Evolutionary conservation across 2,329 filamentous ascomycete genomes (phyloP).

Genomic region (Clonostachys rosea): DNA sequence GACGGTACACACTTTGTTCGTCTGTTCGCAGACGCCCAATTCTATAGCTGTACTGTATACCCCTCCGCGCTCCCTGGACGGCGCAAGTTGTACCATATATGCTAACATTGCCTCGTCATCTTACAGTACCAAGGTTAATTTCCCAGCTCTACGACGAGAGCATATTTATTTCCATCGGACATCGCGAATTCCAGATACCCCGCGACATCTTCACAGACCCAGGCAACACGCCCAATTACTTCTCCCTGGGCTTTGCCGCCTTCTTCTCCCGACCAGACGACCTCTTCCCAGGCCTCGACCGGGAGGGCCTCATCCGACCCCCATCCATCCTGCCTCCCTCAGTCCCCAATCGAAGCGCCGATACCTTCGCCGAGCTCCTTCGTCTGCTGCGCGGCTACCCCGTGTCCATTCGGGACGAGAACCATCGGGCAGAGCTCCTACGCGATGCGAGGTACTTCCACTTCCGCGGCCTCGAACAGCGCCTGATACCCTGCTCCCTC

Average conservation of each 20-base stretch:
- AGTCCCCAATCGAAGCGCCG: slow-evolving; percentile 76
- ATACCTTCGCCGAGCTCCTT: slow-evolving; percentile 78
- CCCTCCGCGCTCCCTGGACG: too few relatives aligned
- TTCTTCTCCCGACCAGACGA: slow-evolving; percentile 80
- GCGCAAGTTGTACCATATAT: not conserved
- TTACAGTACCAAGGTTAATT: slow-evolving; percentile 75
- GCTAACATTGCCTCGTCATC: not conserved
- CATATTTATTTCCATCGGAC: slow-evolving; percentile 88
- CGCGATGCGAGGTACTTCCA: slow-evolving; percentile 91
- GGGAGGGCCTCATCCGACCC: slow-evolving; percentile 74
- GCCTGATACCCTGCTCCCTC: slow-evolving; percentile 72
- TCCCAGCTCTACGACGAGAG: slow-evolving; percentile 88
- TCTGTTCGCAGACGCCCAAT: slow-evolving; percentile 90
- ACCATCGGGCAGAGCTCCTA: slow-evolving; percentile 72
- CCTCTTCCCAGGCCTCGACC: slow-evolving; percentile 80
- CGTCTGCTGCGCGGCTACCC: slow-evolving; percentile 82
- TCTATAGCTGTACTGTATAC: slow-evolving; percentile 68
- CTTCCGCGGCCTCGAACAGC: slow-evolving; percentile 86
- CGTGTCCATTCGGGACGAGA: slow-evolving; percentile 68
- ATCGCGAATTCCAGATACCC: slow-evolving; percentile 83
- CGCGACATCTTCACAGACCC: slow-evolving; percentile 81
- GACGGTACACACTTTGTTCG: slow-evolving; percentile 87
- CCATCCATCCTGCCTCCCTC: slow-evolving; percentile 80
- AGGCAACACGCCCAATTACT: slow-evolving; percentile 93
- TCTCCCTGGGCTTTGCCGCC: slow-evolving; percentile 82